Percentiles rank a stretch among this genome's conserved stretches.
Conservation (phyloP, 441 rosid species). For the Euphorbia schlechtendalii region DNA sequence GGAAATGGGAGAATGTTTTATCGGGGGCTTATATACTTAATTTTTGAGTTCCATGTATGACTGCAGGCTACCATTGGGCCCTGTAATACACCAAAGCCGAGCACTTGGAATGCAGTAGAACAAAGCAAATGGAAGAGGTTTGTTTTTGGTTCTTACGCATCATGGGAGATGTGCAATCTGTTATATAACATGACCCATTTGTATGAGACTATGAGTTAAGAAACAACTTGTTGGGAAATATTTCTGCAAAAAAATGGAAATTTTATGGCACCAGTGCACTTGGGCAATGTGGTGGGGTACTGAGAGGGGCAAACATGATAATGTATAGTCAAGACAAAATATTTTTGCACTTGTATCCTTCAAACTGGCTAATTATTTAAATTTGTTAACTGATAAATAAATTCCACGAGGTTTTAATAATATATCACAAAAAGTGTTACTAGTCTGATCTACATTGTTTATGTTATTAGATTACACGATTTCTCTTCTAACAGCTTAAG, state of each 20-base stretch:
- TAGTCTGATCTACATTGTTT: neutral
- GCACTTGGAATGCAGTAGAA: constrained; percentile 94
- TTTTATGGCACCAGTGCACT: neutral
- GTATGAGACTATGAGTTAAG: neutral
- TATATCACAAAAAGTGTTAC: neutral
- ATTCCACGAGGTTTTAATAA: neutral
- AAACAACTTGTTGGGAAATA: neutral
- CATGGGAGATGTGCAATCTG: constrained; percentile 1
- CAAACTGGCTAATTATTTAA: neutral
- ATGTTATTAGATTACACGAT: constrained; percentile 5
- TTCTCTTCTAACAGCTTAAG: constrained; percentile 15
- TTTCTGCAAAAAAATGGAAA: neutral
- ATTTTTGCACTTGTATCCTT: neutral
- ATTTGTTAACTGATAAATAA: neutral
- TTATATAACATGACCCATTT: neutral
- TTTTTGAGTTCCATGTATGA: constrained; percentile 15
- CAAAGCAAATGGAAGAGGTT: constrained; percentile 98
- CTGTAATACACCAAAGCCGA: constrained; percentile 80
- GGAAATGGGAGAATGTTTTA: neutral
- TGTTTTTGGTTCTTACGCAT: constrained; percentile 10
- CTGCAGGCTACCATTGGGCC: constrained; percentile 84
- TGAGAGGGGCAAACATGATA: neutral
- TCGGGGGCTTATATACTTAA: neutral
- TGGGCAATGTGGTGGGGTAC: neutral
- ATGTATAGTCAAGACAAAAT: neutral